phyloP scores from a whole-genome alignment of 139 green algal genomes.

The Raphidocelis subcapitata region DNA sequence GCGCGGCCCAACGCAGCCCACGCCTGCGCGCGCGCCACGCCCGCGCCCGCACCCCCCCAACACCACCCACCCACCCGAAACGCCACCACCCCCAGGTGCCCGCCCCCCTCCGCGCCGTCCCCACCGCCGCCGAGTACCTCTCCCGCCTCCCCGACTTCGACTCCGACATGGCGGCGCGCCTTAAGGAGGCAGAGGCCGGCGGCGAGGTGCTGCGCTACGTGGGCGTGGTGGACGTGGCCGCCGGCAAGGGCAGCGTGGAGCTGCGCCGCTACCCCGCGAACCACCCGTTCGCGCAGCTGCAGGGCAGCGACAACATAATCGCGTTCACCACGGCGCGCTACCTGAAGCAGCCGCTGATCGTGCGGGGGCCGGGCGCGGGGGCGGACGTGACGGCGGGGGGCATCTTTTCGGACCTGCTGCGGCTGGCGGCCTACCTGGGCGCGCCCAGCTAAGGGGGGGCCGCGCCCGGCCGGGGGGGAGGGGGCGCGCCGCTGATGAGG shows the following conservation, averaged over 20 bases:
- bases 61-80: background rate
- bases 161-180: constrained; percentile 69
- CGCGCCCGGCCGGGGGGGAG: too few species aligned
- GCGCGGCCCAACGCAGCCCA: too few species aligned
- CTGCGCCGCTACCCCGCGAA: constrained; percentile 79
- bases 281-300: constrained; percentile 89
- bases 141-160: constrained; percentile 87
- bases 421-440: constrained; percentile 90
- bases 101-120: constrained; percentile 48
- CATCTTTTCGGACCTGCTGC: constrained; percentile 95
- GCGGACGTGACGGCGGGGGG: constrained; percentile 95
- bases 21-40: constrained; percentile 44
- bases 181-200: constrained; percentile 67
- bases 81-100: constrained; percentile 14
- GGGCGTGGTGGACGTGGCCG: constrained; percentile 84
- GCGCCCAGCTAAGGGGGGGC: constrained; percentile 95
- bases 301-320: constrained; percentile 91
- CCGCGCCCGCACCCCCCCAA: background rate
- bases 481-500: too few species aligned
- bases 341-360: constrained; percentile 78
- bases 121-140: constrained; percentile 80
- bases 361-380: constrained; percentile 91
- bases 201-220: constrained; percentile 94
- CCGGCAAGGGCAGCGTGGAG: constrained; percentile 79
- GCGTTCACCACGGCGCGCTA: constrained; percentile 88